Conservation (phyloP, 371 early-diverging fungal genomes). For the Haplosporangium sp. region DNA sequence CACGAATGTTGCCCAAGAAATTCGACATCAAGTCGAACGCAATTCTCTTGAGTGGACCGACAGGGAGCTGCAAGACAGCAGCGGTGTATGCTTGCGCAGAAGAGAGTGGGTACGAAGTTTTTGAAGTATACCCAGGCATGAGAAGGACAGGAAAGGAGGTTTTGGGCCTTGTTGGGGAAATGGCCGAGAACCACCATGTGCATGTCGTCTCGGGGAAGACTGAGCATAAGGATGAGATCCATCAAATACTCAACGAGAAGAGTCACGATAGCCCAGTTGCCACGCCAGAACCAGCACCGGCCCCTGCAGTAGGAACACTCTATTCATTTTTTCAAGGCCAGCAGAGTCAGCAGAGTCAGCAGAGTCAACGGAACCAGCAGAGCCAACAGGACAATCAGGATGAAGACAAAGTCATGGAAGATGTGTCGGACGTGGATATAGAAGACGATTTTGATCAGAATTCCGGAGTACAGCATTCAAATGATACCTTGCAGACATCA, state of each 20-base stretch:
- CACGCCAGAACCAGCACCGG: neutral
- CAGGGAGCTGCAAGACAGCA: slow-evolving; percentile 84
- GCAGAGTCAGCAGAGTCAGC: neutral
- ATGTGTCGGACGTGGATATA: slow-evolving; percentile 16
- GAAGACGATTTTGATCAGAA: slow-evolving; percentile 2
- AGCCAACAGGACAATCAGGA: neutral
- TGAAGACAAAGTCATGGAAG: slow-evolving; percentile 15
- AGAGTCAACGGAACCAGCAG: neutral
- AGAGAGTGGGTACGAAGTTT: slow-evolving; percentile 76
- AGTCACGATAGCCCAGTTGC: slow-evolving; percentile 3
- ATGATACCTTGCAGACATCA: slow-evolving; percentile 8
- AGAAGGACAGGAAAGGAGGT: slow-evolving; percentile 80
- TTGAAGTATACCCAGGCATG: slow-evolving; percentile 80
- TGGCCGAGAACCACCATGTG: slow-evolving; percentile 75
- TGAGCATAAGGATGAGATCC: slow-evolving; percentile 24
- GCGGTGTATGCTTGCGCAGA: slow-evolving; percentile 80
- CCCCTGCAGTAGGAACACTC: slow-evolving; percentile 13
- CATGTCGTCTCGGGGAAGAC: slow-evolving; percentile 41
- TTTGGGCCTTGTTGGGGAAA: slow-evolving; percentile 72
- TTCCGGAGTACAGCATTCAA: neutral
- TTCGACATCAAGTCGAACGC: slow-evolving; percentile 63
- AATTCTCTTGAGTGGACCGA: slow-evolving; percentile 75
- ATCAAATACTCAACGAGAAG: slow-evolving; percentile 9
- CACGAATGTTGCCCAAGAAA: slow-evolving; percentile 22
- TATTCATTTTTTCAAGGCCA: slow-evolving; percentile 27